Conservation (phyloP, 441 rosid genomes). For the Aleurites moluccanus region DNA sequence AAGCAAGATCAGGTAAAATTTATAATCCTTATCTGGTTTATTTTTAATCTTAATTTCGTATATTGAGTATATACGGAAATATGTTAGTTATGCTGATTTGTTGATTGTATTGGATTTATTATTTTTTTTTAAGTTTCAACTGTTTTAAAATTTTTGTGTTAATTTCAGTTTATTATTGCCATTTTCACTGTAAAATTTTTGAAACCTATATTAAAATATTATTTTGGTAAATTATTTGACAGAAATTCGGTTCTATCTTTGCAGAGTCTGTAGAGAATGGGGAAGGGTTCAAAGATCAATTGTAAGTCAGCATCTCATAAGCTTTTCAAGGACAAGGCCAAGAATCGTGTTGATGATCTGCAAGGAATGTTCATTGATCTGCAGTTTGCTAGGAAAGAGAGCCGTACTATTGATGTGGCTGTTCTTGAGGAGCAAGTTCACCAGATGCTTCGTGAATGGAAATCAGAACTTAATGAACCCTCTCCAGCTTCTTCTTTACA, state of each 20-base stretch:
- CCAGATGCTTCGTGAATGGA: constrained; percentile 99
- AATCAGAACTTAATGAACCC: constrained; percentile 95
- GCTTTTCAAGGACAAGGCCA: constrained; percentile 94
- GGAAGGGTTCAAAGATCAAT: constrained; percentile 47
- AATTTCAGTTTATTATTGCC: neutral
- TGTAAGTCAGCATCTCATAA: constrained; percentile 95
- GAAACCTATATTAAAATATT: neutral
- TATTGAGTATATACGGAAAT: neutral
- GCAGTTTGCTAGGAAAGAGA: constrained; percentile 92
- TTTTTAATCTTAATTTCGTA: neutral
- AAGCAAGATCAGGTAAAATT: neutral
- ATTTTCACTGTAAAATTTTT: neutral
- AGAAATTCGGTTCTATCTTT: neutral
- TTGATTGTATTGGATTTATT: neutral
- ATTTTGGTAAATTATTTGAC: neutral
- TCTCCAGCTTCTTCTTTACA: constrained; percentile 97
- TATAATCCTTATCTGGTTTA: neutral
- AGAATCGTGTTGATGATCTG: constrained; percentile 97
- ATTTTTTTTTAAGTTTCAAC: no score
- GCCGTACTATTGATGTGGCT: constrained; percentile 63
- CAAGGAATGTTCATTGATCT: constrained; percentile 88
- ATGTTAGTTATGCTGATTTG: no score
- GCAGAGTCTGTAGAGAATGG: constrained; percentile 24
- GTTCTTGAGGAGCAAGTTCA: constrained; percentile 98
- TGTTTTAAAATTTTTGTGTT: no score